Conservation (phyloP, 2,329 filamentous ascomycete species). For the Talaromyces sp. region DNA sequence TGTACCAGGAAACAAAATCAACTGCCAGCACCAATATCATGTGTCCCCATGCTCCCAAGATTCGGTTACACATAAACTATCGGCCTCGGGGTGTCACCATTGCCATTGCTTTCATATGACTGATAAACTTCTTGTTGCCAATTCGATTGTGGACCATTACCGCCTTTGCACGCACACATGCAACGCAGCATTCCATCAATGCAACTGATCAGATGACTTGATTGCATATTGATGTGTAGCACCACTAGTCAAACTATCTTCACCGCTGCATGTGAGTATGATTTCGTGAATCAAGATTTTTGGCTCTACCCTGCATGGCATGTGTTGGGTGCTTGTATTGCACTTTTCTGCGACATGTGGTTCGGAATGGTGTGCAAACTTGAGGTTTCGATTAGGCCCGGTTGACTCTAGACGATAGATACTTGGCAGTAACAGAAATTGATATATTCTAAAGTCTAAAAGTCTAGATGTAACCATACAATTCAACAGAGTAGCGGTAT, state of each 20-base stretch:
- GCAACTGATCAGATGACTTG: constrained; percentile 11
- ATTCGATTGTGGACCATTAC: neutral
- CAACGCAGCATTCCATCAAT: neutral
- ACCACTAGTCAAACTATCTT: constrained; percentile 2
- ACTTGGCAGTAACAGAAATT: neutral
- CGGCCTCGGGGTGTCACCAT: neutral
- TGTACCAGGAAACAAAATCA: neutral
- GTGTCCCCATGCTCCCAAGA: neutral
- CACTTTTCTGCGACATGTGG: neutral
- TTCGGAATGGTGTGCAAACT: too few relatives aligned
- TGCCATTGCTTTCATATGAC: neutral
- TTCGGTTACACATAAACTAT: neutral
- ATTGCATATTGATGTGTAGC: neutral
- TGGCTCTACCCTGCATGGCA: neutral
- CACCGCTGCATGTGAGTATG: constrained; percentile 7
- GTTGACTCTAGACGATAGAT: neutral
- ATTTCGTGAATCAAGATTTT: neutral
- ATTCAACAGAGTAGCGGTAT: neutral
- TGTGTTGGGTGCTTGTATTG: neutral
- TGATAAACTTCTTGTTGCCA: neutral
- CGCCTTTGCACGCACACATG: neutral
- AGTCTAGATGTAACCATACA: neutral
- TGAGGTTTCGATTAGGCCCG: neutral
- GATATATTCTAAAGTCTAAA: neutral
- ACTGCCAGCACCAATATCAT: neutral